These are phyloP conservation scores for Suhomyces coccinellae DNA, from an alignment of 1,139 yeast genomes.

Conservation along the genomic window DNA sequence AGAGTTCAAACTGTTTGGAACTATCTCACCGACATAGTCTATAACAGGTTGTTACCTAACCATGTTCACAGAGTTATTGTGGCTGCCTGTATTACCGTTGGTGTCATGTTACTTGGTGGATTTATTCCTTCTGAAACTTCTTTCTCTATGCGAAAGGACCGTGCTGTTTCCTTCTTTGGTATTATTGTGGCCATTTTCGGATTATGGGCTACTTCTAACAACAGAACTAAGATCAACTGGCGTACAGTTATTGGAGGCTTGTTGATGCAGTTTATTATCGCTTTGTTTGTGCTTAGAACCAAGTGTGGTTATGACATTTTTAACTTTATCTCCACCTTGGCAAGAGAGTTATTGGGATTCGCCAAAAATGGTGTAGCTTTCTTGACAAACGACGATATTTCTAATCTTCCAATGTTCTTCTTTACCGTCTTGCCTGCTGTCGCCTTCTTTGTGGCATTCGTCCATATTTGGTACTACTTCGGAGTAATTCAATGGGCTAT, in stretches of 20 bases:
- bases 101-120: constrained; percentile 53
- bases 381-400: constrained; percentile 44
- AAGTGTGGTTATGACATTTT: constrained; percentile 62
- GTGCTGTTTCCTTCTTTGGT: constrained; percentile 64
- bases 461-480: constrained; percentile 61
- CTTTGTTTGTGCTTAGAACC: constrained; percentile 63
- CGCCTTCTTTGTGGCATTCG: constrained; percentile 63
- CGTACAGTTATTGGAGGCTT: constrained; percentile 63
- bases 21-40: constrained; percentile 37
- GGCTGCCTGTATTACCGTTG: constrained; percentile 49
- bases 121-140: constrained; percentile 55
- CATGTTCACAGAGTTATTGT: constrained; percentile 41
- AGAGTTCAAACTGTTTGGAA: constrained; percentile 42
- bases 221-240: constrained; percentile 54
- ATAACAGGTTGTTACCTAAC: constrained; percentile 36
- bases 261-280: constrained; percentile 62
- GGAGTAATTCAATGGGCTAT: constrained; percentile 65
- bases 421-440: constrained; percentile 64
- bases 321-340: constrained; percentile 60
- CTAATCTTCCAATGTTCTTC: constrained; percentile 51
- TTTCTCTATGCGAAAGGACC: constrained; percentile 50
- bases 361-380: constrained; percentile 66
- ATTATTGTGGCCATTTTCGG: constrained; percentile 48
- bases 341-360: constrained; percentile 60
- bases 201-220: constrained; percentile 49